Evolutionary conservation across 768 basidiomycete genomes (phyloP), one percentile per base, ranked within the genome.

Genomic region (Calocera viscosa): DNA sequence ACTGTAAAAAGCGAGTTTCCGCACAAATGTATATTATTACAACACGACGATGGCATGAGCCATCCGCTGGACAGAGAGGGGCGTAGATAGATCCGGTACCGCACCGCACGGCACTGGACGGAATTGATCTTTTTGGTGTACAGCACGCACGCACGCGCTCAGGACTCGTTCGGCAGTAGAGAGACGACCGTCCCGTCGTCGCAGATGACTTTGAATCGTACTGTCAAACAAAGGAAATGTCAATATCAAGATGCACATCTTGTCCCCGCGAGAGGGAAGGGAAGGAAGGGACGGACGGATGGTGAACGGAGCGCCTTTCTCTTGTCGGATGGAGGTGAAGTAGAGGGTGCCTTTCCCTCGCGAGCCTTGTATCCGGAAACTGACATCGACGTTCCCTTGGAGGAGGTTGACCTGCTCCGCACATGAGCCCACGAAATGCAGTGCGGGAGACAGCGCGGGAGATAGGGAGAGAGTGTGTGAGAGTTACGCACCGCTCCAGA

Each of bases 261-360:
- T 28, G 2, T 47, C 43, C 7, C 24, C 24, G 8, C n/a, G n/a
- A n/a, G n/a, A n/a, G n/a, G n/a, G n/a, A n/a, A n/a, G n/a, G n/a
- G n/a, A 47, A 43, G 17, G 14, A 30, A 10, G 64, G 26, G 53
- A 82, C 86, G 69, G 74, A 91, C 88, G 72, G 2, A 86, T 85
- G 35, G 82, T 84, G 73, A 88, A 91, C 1, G 82, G 82, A 41
- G 82, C 77, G 10, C 88, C 89, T 72, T 90, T 91, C 17, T 81
- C 83, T 76, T 84, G 86, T 47, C 90, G 82, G 66, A 91, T 86
- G 73, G 88, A 90, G 1, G 89, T 91, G 74, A 91, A 91, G 72
- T 91, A 91, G 1, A 91, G 74, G 19, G 88, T 91, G 5, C 90
- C 90, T 22, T 84, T 80, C 24, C 83, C 89, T 90, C 67, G 30